phyloP scores from a whole-genome alignment of 2,329 filamentous ascomycete species.

The Elsinoe batatas region DNA sequence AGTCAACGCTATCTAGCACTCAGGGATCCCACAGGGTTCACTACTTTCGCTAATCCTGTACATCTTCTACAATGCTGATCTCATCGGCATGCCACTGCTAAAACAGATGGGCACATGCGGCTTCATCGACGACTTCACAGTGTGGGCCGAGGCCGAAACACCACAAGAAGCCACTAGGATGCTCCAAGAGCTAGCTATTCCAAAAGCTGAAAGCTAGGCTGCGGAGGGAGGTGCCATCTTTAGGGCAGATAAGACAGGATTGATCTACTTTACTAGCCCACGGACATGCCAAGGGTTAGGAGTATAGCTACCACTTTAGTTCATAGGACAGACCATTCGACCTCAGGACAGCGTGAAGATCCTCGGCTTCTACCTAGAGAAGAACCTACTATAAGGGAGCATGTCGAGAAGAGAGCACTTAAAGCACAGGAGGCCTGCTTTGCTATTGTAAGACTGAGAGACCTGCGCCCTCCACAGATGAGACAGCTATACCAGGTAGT shows the following conservation, averaged over 20 bases:
- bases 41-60: constrained; percentile 26
- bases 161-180: not conserved
- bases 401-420: not conserved
- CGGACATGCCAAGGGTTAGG: not conserved
- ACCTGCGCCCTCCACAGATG: not conserved
- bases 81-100: constrained; percentile 13
- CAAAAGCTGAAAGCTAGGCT: not conserved
- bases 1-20: not conserved
- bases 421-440: not conserved
- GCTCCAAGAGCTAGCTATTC: not conserved
- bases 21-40: constrained; percentile 25
- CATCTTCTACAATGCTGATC: constrained; percentile 27
- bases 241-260: not conserved
- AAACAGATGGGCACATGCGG: not conserved
- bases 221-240: not conserved
- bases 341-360: not conserved
- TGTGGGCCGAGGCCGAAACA: not conserved
- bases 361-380: not conserved
- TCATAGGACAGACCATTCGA: not conserved
- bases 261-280: not conserved
- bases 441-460: not conserved
- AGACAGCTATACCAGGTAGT: not conserved
- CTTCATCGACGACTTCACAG: not conserved
- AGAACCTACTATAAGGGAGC: not conserved
- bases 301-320: not conserved